Evolutionary conservation across 768 basidiomycete genomes (phyloP).

Genomic region (Kwoniella dejecticola): DNA sequence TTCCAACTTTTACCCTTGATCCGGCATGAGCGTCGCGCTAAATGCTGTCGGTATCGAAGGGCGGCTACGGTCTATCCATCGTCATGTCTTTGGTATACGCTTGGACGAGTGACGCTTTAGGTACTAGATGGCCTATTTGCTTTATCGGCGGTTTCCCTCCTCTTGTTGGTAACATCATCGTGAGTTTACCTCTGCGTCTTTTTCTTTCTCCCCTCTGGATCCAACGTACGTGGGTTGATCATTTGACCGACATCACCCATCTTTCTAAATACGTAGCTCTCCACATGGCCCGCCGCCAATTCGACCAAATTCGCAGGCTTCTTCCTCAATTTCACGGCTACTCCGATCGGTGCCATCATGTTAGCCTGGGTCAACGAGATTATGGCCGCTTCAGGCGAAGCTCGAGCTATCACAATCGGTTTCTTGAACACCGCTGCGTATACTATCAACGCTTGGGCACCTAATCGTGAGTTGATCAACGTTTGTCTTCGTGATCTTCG

Average conservation of each 20-base stretch:
- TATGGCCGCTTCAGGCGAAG: conserved; percentile 24
- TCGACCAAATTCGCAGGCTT: conserved; percentile 31
- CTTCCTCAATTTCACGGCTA: conserved; percentile 26
- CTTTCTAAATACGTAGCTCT: conserved; percentile 4
- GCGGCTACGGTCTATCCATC: conserved; percentile 32
- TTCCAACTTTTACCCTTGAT: no score
- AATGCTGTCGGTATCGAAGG: neutral
- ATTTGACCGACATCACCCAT: neutral
- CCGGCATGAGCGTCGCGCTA: no score
- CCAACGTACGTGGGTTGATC: neutral
- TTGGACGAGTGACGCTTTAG: conserved; percentile 31
- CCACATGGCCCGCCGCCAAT: conserved; percentile 22
- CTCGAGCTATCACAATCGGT: conserved; percentile 31
- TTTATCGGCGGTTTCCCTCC: conserved; percentile 24
- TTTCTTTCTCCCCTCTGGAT: neutral
- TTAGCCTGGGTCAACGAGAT: conserved; percentile 38
- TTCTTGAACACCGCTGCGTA: conserved; percentile 31
- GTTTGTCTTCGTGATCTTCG: no score
- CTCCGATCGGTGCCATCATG: conserved; percentile 31
- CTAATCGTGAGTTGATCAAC: conserved; percentile 20
- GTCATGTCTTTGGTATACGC: conserved; percentile 25
- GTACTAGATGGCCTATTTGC: conserved; percentile 29
- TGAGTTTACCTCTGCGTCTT: conserved; percentile 5
- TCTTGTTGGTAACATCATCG: conserved; percentile 34
- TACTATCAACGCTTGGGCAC: conserved; percentile 36